phyloP scores from a whole-genome alignment of 2,329 filamentous ascomycete genomes.

The Waltergamsia citrina region DNA sequence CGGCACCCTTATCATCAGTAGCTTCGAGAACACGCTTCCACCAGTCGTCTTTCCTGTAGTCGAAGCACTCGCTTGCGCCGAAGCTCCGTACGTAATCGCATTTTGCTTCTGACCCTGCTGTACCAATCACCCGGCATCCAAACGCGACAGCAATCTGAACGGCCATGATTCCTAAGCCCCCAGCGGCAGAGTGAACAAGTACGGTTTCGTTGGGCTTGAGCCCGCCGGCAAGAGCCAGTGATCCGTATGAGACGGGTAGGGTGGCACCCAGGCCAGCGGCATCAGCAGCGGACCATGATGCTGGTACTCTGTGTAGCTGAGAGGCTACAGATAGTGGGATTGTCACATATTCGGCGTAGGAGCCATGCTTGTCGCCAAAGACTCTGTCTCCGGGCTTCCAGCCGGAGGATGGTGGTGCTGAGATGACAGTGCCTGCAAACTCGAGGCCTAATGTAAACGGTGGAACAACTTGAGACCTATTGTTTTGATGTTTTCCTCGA shows the following conservation, averaged over 20 bases:
- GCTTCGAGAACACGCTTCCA: conserved; percentile 35
- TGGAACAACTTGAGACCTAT: conserved; percentile 41
- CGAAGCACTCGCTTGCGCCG: conserved; percentile 30
- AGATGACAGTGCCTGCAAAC: conserved; percentile 43
- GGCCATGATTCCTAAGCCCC: conserved; percentile 45
- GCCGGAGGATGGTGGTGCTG: conserved; percentile 19
- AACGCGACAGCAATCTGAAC: conserved; percentile 43
- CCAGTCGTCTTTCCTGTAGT: conserved; percentile 33
- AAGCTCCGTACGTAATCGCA: conserved; percentile 24
- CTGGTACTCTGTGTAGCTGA: conserved; percentile 31
- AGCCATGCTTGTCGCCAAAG: conserved; percentile 41
- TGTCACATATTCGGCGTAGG: conserved; percentile 41
- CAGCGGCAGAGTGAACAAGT: conserved; percentile 44
- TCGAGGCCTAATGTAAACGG: conserved; percentile 53
- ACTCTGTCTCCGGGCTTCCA: conserved; percentile 39
- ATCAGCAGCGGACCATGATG: conserved; percentile 31
- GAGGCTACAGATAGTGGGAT: conserved; percentile 20
- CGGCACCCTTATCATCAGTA: conserved; percentile 39
- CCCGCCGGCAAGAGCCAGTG: conserved; percentile 28
- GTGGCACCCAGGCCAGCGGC: conserved; percentile 44
- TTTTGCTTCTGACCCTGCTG: conserved; percentile 37
- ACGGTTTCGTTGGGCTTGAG: conserved; percentile 36
- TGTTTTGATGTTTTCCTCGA: conserved; percentile 51
- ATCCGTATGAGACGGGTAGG: conserved; percentile 44
- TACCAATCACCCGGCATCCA: conserved; percentile 43